A percentile compares a stretch with the other conserved stretches of the same genome.
Evolutionary conservation across 2,329 filamentous ascomycete genomes (phyloP).

Genomic region (Davidsoniella neocaledoniae): DNA sequence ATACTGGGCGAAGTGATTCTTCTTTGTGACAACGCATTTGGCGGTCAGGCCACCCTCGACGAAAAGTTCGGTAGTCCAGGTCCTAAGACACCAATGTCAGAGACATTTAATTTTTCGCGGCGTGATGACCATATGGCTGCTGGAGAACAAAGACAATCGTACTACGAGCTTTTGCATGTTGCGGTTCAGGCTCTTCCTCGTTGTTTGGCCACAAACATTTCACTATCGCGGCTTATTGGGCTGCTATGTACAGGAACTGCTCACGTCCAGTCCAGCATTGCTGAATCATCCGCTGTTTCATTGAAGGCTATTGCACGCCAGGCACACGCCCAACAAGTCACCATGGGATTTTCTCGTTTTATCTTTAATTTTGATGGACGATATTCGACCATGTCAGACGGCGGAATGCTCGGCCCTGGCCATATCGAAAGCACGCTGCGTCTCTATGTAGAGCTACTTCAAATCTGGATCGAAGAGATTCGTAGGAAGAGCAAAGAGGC

Average conservation of each 20-base stretch:
- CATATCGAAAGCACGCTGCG: slow-evolving; percentile 91
- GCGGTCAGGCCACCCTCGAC: slow-evolving; percentile 83
- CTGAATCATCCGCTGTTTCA: slow-evolving; percentile 77
- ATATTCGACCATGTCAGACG: slow-evolving; percentile 95
- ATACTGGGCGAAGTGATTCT: slow-evolving; percentile 92
- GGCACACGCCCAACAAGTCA: slow-evolving; percentile 84
- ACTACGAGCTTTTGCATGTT: slow-evolving; percentile 89
- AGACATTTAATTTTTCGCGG: slow-evolving; percentile 79
- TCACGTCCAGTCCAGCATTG: slow-evolving; percentile 85
- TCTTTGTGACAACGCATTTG: slow-evolving; percentile 92
- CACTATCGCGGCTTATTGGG: slow-evolving; percentile 87
- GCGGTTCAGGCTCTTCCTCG: slow-evolving; percentile 88
- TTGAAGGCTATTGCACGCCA: slow-evolving; percentile 91
- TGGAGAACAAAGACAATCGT: slow-evolving; percentile 76
- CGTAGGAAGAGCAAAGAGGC: slow-evolving; percentile 67
- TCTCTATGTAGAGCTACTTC: slow-evolving; percentile 80
- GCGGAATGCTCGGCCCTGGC: slow-evolving; percentile 81
- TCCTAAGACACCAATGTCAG: slow-evolving; percentile 86
- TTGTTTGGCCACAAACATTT: slow-evolving; percentile 80
- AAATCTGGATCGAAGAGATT: slow-evolving; percentile 97
- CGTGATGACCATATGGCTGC: slow-evolving; percentile 60
- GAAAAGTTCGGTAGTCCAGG: slow-evolving; percentile 77
- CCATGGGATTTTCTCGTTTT: slow-evolving; percentile 89
- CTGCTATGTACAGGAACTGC: slow-evolving; percentile 91
- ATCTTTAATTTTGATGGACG: slow-evolving; percentile 98